These are phyloP conservation scores for Uronychia setigera DNA, from an alignment of 73 alveolate genomes.

Conservation along the genomic window DNA sequence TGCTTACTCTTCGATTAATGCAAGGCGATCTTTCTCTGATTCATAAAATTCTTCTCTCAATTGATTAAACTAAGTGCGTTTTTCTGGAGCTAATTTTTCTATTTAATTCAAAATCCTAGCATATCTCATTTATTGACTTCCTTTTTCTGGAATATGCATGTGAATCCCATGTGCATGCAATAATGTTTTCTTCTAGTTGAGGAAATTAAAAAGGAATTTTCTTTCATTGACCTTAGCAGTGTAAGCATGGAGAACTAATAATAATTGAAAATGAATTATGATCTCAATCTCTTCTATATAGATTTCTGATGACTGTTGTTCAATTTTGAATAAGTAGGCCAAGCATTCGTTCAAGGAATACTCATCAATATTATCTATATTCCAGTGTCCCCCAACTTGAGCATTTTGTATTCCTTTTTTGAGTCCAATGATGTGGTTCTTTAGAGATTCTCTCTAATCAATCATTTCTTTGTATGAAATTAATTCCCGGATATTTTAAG, in stretches of 20 bases:
- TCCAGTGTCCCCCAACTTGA: conserved; percentile 27
- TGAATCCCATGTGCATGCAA: conserved; percentile 60
- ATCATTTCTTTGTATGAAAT: conserved; percentile 27
- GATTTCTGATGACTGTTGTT: conserved; percentile 27
- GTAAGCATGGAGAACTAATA: conserved; percentile 35
- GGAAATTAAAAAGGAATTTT: conserved; percentile 53
- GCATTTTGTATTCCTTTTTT: conserved; percentile 13
- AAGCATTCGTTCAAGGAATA: conserved; percentile 11
- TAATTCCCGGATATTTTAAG: neutral
- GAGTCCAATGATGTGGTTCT: conserved; percentile 18
- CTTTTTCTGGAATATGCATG: conserved; percentile 52
- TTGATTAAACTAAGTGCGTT: conserved; percentile 45
- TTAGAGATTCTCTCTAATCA: conserved; percentile 35
- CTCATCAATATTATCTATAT: conserved; percentile 15
- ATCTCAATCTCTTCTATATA: conserved; percentile 66
- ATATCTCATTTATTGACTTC: conserved; percentile 40
- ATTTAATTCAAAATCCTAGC: conserved; percentile 43
- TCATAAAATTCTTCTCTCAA: conserved; percentile 46
- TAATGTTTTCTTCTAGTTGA: conserved; percentile 43
- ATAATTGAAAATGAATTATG: conserved; percentile 51
- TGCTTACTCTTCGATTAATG: conserved; percentile 46
- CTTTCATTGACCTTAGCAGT: conserved; percentile 39
- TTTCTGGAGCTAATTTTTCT: conserved; percentile 56
- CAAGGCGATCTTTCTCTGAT: conserved; percentile 50
- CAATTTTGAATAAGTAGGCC: conserved; percentile 41